Evolutionary conservation across 2,329 filamentous ascomycete species (phyloP).

Genomic region (Teratosphaeriaceae sp.): DNA sequence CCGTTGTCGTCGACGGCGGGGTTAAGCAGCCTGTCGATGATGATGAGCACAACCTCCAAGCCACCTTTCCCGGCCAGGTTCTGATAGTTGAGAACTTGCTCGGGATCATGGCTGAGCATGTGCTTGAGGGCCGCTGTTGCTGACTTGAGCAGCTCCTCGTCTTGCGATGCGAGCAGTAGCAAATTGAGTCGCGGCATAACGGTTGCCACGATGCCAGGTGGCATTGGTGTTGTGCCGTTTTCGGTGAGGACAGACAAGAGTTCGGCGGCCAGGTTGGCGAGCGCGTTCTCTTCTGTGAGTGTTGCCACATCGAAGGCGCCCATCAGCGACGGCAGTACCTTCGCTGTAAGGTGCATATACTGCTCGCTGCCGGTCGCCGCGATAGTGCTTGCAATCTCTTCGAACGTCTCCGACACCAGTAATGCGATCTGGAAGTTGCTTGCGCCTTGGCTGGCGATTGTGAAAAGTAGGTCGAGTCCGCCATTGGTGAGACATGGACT

Average conservation of each 20-base stretch:
- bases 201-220: slow-evolving; percentile 75
- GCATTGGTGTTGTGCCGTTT: slow-evolving; percentile 77
- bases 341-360: slow-evolving; percentile 73
- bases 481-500: slow-evolving; percentile 65
- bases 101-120: slow-evolving; percentile 81
- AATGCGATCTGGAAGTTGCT: slow-evolving; percentile 86
- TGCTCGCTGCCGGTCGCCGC: slow-evolving; percentile 57
- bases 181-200: slow-evolving; percentile 82
- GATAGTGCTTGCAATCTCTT: slow-evolving; percentile 70
- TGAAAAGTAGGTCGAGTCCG: slow-evolving; percentile 78
- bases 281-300: slow-evolving; percentile 73
- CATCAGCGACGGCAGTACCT: slow-evolving; percentile 79
- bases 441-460: slow-evolving; percentile 79
- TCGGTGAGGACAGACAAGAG: slow-evolving; percentile 74
- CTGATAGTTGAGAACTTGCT: slow-evolving; percentile 82
- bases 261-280: slow-evolving; percentile 82
- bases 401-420: slow-evolving; percentile 83
- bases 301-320: slow-evolving; percentile 84
- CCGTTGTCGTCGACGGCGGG: slow-evolving; percentile 84
- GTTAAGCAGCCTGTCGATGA: slow-evolving; percentile 84
- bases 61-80: slow-evolving; percentile 74
- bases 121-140: slow-evolving; percentile 82
- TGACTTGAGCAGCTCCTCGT: slow-evolving; percentile 81
- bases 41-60: slow-evolving; percentile 79
- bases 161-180: slow-evolving; percentile 73